phyloP scores from a whole-genome alignment of 768 basidiomycete species.

The Tricholoma matsutake region DNA sequence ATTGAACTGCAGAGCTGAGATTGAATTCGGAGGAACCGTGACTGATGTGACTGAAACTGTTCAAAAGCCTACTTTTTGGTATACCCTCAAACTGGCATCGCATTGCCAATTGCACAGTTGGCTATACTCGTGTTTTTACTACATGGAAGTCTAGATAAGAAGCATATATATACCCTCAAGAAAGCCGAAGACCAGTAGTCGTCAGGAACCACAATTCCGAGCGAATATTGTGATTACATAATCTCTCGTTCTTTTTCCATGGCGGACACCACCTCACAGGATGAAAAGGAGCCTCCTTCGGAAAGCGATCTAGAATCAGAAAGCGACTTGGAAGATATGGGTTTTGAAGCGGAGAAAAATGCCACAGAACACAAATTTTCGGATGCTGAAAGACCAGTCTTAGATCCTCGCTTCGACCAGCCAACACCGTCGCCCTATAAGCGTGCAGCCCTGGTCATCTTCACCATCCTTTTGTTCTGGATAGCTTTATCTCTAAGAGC shows the following conservation, averaged over 20 bases:
- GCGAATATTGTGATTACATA: neutral
- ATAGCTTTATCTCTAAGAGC: constrained; percentile 35
- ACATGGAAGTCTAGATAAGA: no score
- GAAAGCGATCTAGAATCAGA: constrained; percentile 2
- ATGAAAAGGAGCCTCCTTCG: constrained; percentile 6
- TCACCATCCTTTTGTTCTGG: constrained; percentile 44
- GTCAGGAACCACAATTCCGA: no score
- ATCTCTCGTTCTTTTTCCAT: neutral
- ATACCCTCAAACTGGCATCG: no score
- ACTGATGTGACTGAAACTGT: no score
- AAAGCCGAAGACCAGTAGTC: no score
- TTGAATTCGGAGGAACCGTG: no score
- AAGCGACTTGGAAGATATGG: constrained; percentile 1
- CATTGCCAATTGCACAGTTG: no score
- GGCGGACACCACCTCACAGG: neutral
- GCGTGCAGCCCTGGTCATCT: constrained; percentile 40
- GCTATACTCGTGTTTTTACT: no score
- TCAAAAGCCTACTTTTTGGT: no score
- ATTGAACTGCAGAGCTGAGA: no score
- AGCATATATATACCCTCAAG: no score
- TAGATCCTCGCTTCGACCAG: constrained; percentile 33
- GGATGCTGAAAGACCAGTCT: neutral
- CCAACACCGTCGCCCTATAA: constrained; percentile 44
- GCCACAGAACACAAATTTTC: neutral
- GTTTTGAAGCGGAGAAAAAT: neutral